These are phyloP conservation scores for Rhodotorula babjevae DNA, from an alignment of 768 basidiomycete species.

Conservation along the genomic window DNA sequence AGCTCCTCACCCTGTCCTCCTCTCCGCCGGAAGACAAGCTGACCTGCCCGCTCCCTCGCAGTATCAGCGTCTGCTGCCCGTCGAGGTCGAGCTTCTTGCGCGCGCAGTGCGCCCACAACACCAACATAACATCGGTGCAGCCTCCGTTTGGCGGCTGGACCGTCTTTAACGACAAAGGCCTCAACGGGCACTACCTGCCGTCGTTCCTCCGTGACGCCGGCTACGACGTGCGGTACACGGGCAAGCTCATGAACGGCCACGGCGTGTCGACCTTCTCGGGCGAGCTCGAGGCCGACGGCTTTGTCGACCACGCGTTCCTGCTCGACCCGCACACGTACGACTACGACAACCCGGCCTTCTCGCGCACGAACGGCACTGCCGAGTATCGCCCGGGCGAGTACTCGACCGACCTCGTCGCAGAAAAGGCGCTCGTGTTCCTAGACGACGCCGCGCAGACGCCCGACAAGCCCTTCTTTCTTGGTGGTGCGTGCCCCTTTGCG, in stretches of 20 bases:
- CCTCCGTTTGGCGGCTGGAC: too few species aligned
- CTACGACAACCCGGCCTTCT: conserved; percentile 26
- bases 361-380: background rate
- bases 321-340: too few species aligned
- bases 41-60: too few species aligned
- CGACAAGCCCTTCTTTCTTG: conserved; percentile 37
- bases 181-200: too few species aligned
- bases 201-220: conserved; percentile 29
- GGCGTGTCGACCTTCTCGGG: conserved; percentile 5
- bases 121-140: too few species aligned
- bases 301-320: conserved; percentile 17
- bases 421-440: conserved; percentile 20
- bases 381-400: conserved; percentile 20
- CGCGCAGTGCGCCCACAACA: too few species aligned
- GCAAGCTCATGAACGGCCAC: conserved; percentile 40
- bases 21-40: too few species aligned
- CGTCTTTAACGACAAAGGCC: too few species aligned
- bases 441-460: conserved; percentile 10
- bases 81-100: too few species aligned
- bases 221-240: conserved; percentile 31
- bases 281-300: too few species aligned
- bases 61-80: too few species aligned
- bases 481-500: background rate
- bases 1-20: too few species aligned
- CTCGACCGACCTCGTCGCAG: conserved; percentile 33